Conservation (phyloP, 164 flowering plant species). For the Pachysandra terminalis region DNA sequence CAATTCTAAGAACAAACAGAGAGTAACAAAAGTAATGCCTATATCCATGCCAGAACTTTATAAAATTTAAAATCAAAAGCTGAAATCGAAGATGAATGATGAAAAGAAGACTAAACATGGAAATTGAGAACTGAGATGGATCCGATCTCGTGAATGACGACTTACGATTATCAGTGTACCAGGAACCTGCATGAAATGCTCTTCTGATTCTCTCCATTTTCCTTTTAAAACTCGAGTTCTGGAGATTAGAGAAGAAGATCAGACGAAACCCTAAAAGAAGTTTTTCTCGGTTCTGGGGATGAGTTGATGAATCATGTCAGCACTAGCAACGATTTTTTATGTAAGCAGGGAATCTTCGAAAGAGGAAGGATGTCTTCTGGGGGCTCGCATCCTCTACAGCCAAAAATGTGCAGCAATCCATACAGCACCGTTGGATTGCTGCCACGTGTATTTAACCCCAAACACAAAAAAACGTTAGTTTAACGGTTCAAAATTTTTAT, state of each 20-base stretch:
- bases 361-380: too few species aligned
- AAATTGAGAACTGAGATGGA: not conserved
- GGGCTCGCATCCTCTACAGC: too few species aligned
- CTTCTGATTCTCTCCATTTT: constrained; percentile 63
- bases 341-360: too few species aligned
- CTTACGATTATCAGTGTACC: constrained; percentile 94
- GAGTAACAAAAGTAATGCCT: too few species aligned
- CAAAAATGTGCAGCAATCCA: too few species aligned
- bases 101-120: not conserved
- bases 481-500: too few species aligned
- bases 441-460: too few species aligned
- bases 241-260: constrained; percentile 1
- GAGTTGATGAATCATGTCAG: not conserved
- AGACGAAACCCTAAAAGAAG: not conserved
- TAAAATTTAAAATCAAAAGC: not conserved
- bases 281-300: not conserved
- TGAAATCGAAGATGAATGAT: not conserved
- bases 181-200: constrained; percentile 97
- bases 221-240: not conserved
- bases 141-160: not conserved
- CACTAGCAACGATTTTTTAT: too few species aligned
- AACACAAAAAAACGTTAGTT: too few species aligned
- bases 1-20: too few species aligned
- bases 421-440: too few species aligned
- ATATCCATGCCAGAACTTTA: too few species aligned